Percentiles rank a stretch among this genome's conserved stretches.
These are phyloP conservation scores for Asterochloris erici DNA, from an alignment of 139 green algal genomes.

Conservation along the genomic window DNA sequence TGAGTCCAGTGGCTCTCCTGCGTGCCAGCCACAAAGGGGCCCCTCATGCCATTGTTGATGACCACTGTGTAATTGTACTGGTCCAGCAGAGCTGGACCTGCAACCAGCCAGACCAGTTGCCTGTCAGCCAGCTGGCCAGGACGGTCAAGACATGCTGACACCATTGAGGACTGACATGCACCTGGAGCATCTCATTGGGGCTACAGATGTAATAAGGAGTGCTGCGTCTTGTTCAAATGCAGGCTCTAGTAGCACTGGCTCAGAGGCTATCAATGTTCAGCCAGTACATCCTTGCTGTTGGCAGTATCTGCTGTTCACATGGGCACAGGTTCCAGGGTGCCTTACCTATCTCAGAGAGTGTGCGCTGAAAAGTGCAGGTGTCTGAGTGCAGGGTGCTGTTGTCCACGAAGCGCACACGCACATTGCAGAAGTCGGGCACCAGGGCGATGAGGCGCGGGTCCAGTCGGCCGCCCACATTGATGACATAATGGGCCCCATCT, in stretches of 20 bases:
- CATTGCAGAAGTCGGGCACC: slow-evolving; percentile 15
- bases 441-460: slow-evolving; percentile 5
- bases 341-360: slow-evolving; percentile 18
- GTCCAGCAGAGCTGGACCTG: slow-evolving; percentile 15
- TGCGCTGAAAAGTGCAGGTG: slow-evolving; percentile 22
- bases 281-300: no score
- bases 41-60: slow-evolving; percentile 30
- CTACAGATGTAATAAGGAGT: no score
- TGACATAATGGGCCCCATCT: slow-evolving; percentile 20
- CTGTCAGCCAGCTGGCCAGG: neutral
- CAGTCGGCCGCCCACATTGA: slow-evolving; percentile 20
- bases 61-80: slow-evolving; percentile 18
- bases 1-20: slow-evolving; percentile 15
- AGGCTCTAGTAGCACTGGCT: no score
- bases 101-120: neutral
- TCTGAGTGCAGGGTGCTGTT: slow-evolving; percentile 18
- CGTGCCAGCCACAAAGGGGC: slow-evolving; percentile 7
- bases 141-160: no score
- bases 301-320: no score
- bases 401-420: slow-evolving; percentile 20
- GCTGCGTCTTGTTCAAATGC: no score
- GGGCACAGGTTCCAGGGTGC: no score
- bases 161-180: neutral
- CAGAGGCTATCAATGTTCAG: no score
- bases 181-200: neutral